Conservation (phyloP, 2,329 filamentous ascomycete species). For the Hirsutella rhossiliensis region DNA sequence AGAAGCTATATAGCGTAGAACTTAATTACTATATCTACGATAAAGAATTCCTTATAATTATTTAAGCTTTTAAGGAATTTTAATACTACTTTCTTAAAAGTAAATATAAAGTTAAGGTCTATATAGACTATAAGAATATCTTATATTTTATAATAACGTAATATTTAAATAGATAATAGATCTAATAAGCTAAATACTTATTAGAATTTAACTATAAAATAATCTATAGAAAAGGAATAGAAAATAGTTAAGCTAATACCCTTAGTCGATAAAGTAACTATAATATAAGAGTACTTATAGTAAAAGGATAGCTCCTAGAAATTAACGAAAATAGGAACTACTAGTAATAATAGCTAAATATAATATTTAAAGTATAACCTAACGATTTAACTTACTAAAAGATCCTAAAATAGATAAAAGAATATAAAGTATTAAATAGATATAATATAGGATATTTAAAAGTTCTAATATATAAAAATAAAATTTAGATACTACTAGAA, state of each 20-base stretch:
- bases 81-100: constrained; percentile 8
- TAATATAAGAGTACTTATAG: neutral
- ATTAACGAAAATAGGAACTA: neutral
- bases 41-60: constrained; percentile 12
- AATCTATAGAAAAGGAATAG: neutral
- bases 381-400: no score
- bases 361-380: no score
- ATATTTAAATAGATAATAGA: neutral
- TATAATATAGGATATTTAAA: no score
- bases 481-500: no score
- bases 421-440: no score
- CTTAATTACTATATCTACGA: no score
- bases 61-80: constrained; percentile 13
- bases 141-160: neutral
- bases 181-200: neutral
- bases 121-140: constrained; percentile 12
- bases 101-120: constrained; percentile 8
- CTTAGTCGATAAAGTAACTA: neutral
- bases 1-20: constrained; percentile 3
- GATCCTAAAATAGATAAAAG: no score
- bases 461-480: no score
- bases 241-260: neutral
- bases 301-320: neutral
- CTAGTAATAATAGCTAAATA: neutral
- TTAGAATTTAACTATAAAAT: neutral